Conservation (phyloP, 208 protist species). For the Wallacemonas sp. region DNA sequence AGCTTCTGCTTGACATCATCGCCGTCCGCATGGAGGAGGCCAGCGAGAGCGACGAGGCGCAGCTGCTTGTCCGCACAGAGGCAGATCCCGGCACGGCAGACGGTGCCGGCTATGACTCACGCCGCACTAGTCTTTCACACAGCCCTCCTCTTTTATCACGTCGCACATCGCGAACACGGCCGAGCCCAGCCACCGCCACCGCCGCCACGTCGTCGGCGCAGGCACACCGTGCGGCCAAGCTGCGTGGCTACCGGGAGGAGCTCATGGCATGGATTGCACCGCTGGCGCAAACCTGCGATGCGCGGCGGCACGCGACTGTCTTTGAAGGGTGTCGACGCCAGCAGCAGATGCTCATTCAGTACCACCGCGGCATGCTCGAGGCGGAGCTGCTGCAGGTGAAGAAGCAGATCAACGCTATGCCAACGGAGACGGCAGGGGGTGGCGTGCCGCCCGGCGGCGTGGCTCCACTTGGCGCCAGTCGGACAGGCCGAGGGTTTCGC, state of each 20-base stretch:
- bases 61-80: not conserved
- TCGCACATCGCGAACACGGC: not conserved
- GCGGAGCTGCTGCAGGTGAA: not conserved
- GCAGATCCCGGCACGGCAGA: not conserved
- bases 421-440: not conserved
- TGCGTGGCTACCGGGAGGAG: constrained; percentile 34
- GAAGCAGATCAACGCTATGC: not conserved
- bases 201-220: not conserved
- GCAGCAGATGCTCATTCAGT: constrained; percentile 33
- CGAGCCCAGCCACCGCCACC: not conserved
- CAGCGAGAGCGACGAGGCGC: too few species aligned
- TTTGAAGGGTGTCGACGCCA: constrained; percentile 45
- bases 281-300: constrained; percentile 35
- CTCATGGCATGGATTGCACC: constrained; percentile 38
- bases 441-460: not conserved
- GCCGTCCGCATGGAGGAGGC: constrained; percentile 17
- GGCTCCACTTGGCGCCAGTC: not conserved
- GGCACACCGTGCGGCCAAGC: constrained; percentile 11
- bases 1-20: constrained; percentile 46
- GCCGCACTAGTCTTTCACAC: not conserved
- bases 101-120: not conserved
- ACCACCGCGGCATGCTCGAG: constrained; percentile 29
- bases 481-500: constrained; percentile 1
- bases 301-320: constrained; percentile 20
- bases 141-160: not conserved